Conservation (phyloP, 2,329 filamentous ascomycete genomes). For the Fusarium sp. region DNA sequence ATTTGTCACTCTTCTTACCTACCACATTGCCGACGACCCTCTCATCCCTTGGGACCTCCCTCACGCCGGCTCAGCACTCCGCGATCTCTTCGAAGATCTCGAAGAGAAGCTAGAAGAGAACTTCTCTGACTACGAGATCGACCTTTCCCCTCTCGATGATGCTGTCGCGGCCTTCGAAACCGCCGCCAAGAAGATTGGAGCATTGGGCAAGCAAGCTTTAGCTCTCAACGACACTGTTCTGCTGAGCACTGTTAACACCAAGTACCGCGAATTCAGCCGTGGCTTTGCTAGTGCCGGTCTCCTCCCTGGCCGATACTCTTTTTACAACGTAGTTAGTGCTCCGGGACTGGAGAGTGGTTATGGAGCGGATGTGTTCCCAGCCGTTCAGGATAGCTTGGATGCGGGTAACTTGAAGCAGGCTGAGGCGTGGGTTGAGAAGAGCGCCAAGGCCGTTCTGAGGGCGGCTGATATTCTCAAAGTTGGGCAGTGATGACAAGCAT, state of each 20-base stretch:
- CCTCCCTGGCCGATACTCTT: conserved; percentile 25
- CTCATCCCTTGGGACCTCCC: conserved; percentile 32
- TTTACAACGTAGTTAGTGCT: conserved; percentile 38
- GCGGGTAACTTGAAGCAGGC: conserved; percentile 34
- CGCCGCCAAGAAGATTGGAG: conserved; percentile 16
- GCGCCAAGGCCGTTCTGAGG: conserved; percentile 34
- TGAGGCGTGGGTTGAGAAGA: conserved; percentile 42
- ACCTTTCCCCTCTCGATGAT: conserved; percentile 14
- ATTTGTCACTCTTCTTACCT: conserved; percentile 31
- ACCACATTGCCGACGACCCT: conserved; percentile 37
- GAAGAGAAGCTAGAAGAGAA: conserved; percentile 28
- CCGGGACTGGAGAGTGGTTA: conserved; percentile 37
- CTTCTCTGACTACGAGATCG: conserved; percentile 5
- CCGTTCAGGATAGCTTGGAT: conserved; percentile 42
- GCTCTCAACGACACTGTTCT: conserved; percentile 20
- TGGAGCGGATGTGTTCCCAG: conserved; percentile 42
- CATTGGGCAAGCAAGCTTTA: conserved; percentile 9
- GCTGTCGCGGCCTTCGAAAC: conserved; percentile 24
- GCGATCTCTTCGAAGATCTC: conserved; percentile 33
- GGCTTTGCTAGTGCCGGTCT: conserved; percentile 36
- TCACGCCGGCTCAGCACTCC: conserved; percentile 23
- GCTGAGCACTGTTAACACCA: conserved; percentile 12
- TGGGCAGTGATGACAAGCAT: neutral
- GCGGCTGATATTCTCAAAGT: conserved; percentile 36
- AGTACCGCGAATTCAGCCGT: conserved; percentile 27